A percentile compares a stretch with the other conserved stretches of the same genome.
Evolutionary conservation across 1,284 basidiomycete species (phyloP).

Genomic region (Hypsizygus ulmarius): DNA sequence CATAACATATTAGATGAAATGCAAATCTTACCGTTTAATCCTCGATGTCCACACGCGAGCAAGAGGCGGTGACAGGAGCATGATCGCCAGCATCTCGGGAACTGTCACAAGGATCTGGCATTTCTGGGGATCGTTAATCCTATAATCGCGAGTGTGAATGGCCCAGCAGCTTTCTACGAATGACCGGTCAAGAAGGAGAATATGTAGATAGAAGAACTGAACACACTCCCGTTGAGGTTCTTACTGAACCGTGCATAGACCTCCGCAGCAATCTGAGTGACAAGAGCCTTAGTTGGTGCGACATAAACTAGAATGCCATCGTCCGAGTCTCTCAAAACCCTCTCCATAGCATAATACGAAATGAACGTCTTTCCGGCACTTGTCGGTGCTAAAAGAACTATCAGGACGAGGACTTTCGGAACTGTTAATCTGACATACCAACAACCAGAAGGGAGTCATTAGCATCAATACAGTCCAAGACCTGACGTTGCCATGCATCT

Average conservation of each 20-base stretch:
- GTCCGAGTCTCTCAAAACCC: slow-evolving; percentile 55
- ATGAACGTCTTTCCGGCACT: slow-evolving; percentile 77
- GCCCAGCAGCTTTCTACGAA: slow-evolving; percentile 57
- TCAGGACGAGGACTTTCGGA: background rate
- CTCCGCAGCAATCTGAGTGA: slow-evolving; percentile 67
- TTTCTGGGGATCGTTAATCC: slow-evolving; percentile 58
- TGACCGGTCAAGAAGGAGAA: slow-evolving; percentile 31
- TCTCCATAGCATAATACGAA: slow-evolving; percentile 74
- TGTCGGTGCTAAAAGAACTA: slow-evolving; percentile 48
- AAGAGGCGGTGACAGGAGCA: slow-evolving; percentile 64
- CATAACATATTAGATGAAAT: background rate
- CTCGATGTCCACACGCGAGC: slow-evolving; percentile 60
- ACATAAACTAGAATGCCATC: slow-evolving; percentile 71
- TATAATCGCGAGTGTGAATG: slow-evolving; percentile 66
- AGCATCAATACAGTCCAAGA: slow-evolving; percentile 60
- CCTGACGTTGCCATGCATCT: slow-evolving; percentile 68
- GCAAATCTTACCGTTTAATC: slow-evolving; percentile 48
- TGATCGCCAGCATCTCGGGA: slow-evolving; percentile 64
- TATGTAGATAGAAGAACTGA: slow-evolving; percentile 17
- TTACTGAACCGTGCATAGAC: slow-evolving; percentile 69
- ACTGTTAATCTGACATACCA: slow-evolving; percentile 37
- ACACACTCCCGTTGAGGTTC: slow-evolving; percentile 47
- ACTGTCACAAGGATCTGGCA: slow-evolving; percentile 73
- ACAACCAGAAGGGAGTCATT: slow-evolving; percentile 63
- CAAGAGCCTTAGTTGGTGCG: slow-evolving; percentile 71